A percentile compares a stretch with the other conserved stretches of the same genome.
Conservation (phyloP, 257 asterid species). For the Nicotiana sylvestris region DNA sequence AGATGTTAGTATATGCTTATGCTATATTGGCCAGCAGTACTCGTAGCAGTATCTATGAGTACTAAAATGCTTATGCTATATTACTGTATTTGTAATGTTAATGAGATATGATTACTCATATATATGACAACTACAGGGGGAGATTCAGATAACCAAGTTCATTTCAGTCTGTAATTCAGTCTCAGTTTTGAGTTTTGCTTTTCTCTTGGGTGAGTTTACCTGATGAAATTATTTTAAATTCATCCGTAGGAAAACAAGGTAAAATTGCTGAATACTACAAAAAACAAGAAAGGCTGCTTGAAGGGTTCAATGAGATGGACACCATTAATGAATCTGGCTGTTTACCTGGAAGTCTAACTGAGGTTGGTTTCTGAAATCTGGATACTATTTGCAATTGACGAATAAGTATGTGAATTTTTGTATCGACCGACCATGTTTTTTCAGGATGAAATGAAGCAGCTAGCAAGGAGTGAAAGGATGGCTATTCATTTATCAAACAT, state of each 20-base stretch:
- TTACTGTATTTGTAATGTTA: background rate
- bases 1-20: no score
- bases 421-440: background rate
- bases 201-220: no score
- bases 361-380: slow-evolving; percentile 34
- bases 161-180: background rate
- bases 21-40: background rate
- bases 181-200: background rate
- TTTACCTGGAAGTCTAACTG: slow-evolving; percentile 50
- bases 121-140: background rate
- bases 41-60: background rate
- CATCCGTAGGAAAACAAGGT: slow-evolving; percentile 53
- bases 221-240: background rate
- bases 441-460: slow-evolving; percentile 74
- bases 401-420: background rate
- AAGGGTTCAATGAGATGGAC: slow-evolving; percentile 91
- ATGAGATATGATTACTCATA: background rate
- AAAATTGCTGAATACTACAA: slow-evolving; percentile 80
- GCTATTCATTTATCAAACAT: slow-evolving; percentile 71
- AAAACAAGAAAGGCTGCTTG: slow-evolving; percentile 70
- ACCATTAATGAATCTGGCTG: slow-evolving; percentile 57
- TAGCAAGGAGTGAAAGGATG: slow-evolving; percentile 75
- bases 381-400: background rate
- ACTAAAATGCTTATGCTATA: background rate
- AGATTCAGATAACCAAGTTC: background rate